Base-by-base conservation (phyloP, 192 early-diverging fungal genomes). In the Backusella parvicylindrica region DNA sequence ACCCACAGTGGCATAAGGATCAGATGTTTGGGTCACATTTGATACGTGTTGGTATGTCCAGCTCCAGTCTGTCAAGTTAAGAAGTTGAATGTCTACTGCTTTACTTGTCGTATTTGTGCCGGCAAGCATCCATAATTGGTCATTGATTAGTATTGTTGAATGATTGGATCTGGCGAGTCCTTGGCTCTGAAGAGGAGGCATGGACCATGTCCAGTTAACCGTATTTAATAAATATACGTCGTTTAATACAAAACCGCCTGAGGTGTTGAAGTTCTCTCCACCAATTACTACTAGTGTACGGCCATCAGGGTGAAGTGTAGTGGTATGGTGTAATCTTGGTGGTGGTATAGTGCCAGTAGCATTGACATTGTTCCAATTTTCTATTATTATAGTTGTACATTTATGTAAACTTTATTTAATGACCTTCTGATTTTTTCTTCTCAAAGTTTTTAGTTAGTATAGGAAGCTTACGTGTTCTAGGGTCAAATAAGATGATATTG, bases 51-150 rank as follows among this genome's bases (percentile, higher is more conserved):
- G 28, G 3, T n/a, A 72, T 16, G 38, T 66, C 72, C 56, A 74
- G 8, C 40, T 65, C 43, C 49, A 74, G 38, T 33, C 40, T 32
- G 23, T 37, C 16, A 66, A 15, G 32, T 66, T 65, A 5, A 74
- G 60, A 2, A 74, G 28, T 13, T 65, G 64, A 2, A 74, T 66
- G 43, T 72, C 71, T 12, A 72, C 71, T 32, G 71, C 71, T 21
- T 37, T 35, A n/a, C 11, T 63, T 5, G 50, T 33, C 11, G 21
- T 7, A 38, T 72, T 72, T 33, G 71, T 60, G 13, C 71, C 71
- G 3, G 71, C 71, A 23, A 72, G 60, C 31, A 72, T 50, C 71
- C 71, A 72, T 21, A 72, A 13, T 60, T 72, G 47, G 30, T 72
- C 35, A 26, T 36, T 33, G 16, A 72, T 72, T 26, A 72, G n/a